Conservation (phyloP, 2,329 filamentous ascomycete genomes). For the Talaromyces piceae region DNA sequence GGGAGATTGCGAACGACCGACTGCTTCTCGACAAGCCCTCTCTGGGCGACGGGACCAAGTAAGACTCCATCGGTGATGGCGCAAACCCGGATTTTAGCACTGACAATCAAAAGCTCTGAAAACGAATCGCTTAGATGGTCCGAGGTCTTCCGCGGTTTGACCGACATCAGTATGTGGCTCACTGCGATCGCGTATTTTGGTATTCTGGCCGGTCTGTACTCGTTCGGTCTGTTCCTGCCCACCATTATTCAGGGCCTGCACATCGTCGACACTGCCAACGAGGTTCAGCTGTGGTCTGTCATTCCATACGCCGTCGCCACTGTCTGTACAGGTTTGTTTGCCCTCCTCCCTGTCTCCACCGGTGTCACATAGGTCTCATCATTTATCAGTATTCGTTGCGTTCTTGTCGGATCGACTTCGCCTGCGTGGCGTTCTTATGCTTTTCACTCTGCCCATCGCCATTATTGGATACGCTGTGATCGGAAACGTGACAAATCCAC, state of each 20-base stretch:
- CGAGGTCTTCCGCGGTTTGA: conserved; percentile 54
- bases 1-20: conserved; percentile 41
- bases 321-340: conserved; percentile 42
- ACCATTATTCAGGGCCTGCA: conserved; percentile 56
- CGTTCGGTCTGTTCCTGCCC: conserved; percentile 58
- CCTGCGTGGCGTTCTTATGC: conserved; percentile 55
- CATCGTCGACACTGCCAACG: conserved; percentile 48
- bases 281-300: conserved; percentile 57
- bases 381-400: conserved; percentile 28
- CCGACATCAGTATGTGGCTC: conserved; percentile 57
- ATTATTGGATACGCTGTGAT: conserved; percentile 61
- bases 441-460: conserved; percentile 55
- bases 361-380: background rate
- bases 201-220: conserved; percentile 52
- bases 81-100: no score
- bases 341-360: conserved; percentile 9
- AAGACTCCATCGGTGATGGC: conserved; percentile 11
- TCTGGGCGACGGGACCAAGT: conserved; percentile 14
- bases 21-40: conserved; percentile 34
- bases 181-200: conserved; percentile 56
- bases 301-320: conserved; percentile 57
- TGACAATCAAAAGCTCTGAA: conserved; percentile 14
- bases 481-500: conserved; percentile 45
- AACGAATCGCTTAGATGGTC: conserved; percentile 52
- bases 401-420: conserved; percentile 55